Percentiles rank a stretch among this genome's conserved stretches.
Evolutionary conservation across 1,139 yeast genomes (phyloP).

Genomic region (Wickerhamomyces sp.): DNA sequence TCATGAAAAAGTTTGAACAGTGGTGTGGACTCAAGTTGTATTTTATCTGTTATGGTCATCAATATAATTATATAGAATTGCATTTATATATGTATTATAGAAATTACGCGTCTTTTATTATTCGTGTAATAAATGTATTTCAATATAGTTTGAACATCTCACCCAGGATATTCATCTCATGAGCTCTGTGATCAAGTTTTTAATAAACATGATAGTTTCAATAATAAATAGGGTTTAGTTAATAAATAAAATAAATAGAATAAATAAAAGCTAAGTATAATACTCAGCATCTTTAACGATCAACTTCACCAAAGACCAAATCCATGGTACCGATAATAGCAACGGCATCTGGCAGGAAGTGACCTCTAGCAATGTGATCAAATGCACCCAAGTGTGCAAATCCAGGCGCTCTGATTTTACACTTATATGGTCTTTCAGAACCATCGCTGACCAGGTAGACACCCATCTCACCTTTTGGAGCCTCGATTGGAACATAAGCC

Average conservation of each 20-base stretch:
- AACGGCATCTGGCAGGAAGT: constrained; percentile 87
- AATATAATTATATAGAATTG: too few relatives aligned
- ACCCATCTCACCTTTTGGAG: constrained; percentile 96
- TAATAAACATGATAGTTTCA: too few relatives aligned
- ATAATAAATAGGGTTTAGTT: too few relatives aligned
- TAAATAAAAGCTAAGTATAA: constrained; percentile 2
- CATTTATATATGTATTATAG: too few relatives aligned
- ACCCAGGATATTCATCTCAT: too few relatives aligned
- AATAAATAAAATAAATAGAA: too few relatives aligned
- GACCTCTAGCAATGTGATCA: constrained; percentile 81
- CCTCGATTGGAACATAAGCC: constrained; percentile 88
- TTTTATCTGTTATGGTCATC: too few relatives aligned
- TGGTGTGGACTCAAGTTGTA: background rate
- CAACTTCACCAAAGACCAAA: constrained; percentile 91
- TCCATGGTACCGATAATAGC: constrained; percentile 96
- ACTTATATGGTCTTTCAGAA: constrained; percentile 84
- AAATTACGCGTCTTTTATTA: too few relatives aligned
- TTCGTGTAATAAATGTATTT: too few relatives aligned
- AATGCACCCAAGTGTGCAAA: constrained; percentile 87
- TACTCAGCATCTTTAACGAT: constrained; percentile 45
- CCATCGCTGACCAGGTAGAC: constrained; percentile 89
- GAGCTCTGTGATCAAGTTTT: too few relatives aligned
- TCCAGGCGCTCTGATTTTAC: constrained; percentile 92
- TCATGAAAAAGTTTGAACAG: constrained; percentile 11
- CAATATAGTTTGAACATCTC: too few relatives aligned